Conservation (phyloP, 768 basidiomycete species). For the Suillus decipiens region DNA sequence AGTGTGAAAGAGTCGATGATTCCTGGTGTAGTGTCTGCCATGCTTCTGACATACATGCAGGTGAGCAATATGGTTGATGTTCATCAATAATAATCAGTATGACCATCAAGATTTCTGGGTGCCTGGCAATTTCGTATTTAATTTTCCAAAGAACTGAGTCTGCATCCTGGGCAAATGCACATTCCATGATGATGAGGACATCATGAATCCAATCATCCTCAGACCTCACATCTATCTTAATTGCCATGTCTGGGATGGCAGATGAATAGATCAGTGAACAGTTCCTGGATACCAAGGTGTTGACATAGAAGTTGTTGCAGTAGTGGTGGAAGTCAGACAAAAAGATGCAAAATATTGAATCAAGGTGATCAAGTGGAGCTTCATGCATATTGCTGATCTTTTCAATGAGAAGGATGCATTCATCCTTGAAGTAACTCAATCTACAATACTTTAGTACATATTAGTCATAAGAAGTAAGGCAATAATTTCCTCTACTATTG, state of each 20-base stretch:
- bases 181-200: background rate
- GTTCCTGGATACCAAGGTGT: no score
- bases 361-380: no score
- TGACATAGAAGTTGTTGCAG: no score
- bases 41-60: background rate
- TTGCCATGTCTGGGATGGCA: background rate
- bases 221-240: fast-evolving
- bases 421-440: no score
- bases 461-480: no score
- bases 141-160: background rate
- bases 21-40: background rate
- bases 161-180: background rate
- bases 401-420: no score
- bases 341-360: no score
- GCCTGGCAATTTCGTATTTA: background rate
- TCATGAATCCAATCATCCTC: background rate
- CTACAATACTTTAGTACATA: no score
- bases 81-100: background rate
- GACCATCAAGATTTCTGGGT: background rate
- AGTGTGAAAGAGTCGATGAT: background rate
- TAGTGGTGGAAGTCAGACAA: no score
- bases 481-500: no score
- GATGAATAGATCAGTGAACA: no score
- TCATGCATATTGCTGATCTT: no score
- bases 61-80: background rate